Evolutionary conservation across 2,329 filamentous ascomycete genomes (phyloP).

Genomic region (Exophiala phaeomuriformis): DNA sequence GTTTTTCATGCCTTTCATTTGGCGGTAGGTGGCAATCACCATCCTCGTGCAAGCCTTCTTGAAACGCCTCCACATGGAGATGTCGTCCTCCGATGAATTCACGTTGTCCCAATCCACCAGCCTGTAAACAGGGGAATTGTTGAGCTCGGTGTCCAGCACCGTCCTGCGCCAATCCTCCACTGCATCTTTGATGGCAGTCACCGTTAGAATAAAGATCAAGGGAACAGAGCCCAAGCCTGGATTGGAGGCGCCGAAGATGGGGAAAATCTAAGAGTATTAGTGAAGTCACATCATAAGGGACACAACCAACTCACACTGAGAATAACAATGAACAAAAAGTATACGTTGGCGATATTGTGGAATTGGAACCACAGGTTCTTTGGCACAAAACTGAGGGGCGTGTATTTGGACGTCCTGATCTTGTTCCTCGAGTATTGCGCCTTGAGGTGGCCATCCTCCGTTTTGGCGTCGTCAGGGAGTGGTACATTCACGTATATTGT

Average conservation of each 20-base stretch:
- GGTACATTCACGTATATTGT: constrained; percentile 80
- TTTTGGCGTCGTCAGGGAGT: constrained; percentile 64
- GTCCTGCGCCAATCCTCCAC: constrained; percentile 94
- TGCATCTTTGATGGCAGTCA: constrained; percentile 89
- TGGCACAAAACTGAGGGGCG: constrained; percentile 84
- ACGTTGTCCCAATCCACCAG: constrained; percentile 86
- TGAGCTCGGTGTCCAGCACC: constrained; percentile 82
- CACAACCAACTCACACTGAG: constrained; percentile 63
- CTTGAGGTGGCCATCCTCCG: constrained; percentile 70
- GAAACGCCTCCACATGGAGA: constrained; percentile 76
- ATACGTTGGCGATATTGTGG: constrained; percentile 96
- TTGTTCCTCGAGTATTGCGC: constrained; percentile 80
- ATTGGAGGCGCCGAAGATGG: constrained; percentile 88
- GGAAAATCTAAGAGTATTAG: constrained; percentile 63
- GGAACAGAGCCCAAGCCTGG: constrained; percentile 85
- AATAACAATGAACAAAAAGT: constrained; percentile 95
- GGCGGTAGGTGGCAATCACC: constrained; percentile 49
- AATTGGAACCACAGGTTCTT: constrained; percentile 98
- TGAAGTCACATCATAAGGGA: neutral
- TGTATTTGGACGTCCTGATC: constrained; percentile 96
- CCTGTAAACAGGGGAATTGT: constrained; percentile 91
- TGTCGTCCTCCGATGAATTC: constrained; percentile 79
- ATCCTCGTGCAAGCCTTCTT: constrained; percentile 77
- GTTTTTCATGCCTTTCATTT: constrained; percentile 35
- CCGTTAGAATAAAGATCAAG: constrained; percentile 79